Base-by-base conservation (phyloP, 2,329 filamentous ascomycete genomes). In the Trichoderma afroharzianum region DNA sequence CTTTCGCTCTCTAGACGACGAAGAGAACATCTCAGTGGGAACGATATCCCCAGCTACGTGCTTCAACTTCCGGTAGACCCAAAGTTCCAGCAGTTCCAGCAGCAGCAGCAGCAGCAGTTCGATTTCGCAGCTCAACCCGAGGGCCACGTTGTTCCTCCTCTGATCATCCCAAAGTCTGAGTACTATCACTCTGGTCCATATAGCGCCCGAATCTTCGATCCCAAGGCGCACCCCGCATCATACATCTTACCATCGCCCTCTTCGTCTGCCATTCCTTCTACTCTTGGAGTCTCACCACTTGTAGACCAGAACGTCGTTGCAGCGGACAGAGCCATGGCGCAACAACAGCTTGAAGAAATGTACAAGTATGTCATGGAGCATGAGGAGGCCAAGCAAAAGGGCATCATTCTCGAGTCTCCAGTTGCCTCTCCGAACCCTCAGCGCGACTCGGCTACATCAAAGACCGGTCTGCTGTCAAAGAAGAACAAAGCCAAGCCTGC, bases 351-450 rank as follows among this genome's bases (percentile, higher is more conserved):
- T 81, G 94, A 97, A 80, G 90, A 93, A 76, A 90, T 98, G 80
- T 98, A 98, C 82, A 94, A 91, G 73, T 92, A 94, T 75, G 95
- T 97, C 74, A 92, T 97, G 90, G 93, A 94, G 80, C 93, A 97
- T 76, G 95, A 98, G 77, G 88, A 88, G 71, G 88, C 88, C 66
- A 91, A 90, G 79, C 83, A 86, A 74, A 85, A 84, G 62, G 89
- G 89, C 36, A 78, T 88, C 55, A 80, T 81, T 21, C 82, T 88
- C 58, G 83, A 86, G 26, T 70, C 80, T 26, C 83, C 85, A 18
- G 71, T 83, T 11, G 72, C 81, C 36, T 75, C 83, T 4, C 73
- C 74, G 7, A 76, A 80, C 32, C 68, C 71, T 33, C 77, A 75
- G 36, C 75, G 74, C 63, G 77, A 71, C 72, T 74, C 61, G 77